Evolutionary conservation across 495 filamentous ascomycete species (phyloP), one percentile per base, ranked within the genome.

Genomic region (Trichoderma asperelloides): DNA sequence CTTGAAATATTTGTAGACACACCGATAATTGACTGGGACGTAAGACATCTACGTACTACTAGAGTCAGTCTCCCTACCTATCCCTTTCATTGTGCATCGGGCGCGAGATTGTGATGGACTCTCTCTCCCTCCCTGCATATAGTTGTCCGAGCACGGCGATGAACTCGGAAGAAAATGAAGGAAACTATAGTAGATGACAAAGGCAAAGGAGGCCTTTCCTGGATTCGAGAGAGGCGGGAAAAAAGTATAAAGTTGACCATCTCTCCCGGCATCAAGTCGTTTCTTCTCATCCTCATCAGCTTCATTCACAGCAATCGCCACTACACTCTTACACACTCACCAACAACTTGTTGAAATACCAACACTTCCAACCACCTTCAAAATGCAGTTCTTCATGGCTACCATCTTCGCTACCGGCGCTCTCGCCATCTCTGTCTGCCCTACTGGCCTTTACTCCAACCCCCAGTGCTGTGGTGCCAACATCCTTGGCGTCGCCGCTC

Each of bases 391-490:
- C 62, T 43, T 40, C 62, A 33, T 33, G 21, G 21, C 27, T 33
- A 30, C 40, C 62, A 30, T 64, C 40, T 43, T 64, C 62, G 62
- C 30, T 33, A 21, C 40, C 62, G 25, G 62, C 62, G 62, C 40
- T 33, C 3, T 25, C 15, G 62, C 62, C n/a, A n/a, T n/a, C n/a
- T 2, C 62, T 25, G 33, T 25, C 30, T 64, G 62, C 62, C 62
- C 62, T 21, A 25, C 30, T 8, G 62, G 62, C 30, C 2, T 64
- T 33, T 40, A 40, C 30, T 21, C 16, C 28, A 43, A 40, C 62
- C 62, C 62, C 2, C 28, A 21, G 28, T 64, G 62, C 33, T 64
- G 62, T 25, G 28, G 30, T n/a, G 16, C 28, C 21, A 43, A 64
- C 21, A 15, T 64, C 15, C 40, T 64, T 11, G 62, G 33, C 18